These are phyloP conservation scores for Exophiala sp. DNA, from an alignment of 2,329 filamentous ascomycete genomes.

Conservation along the genomic window DNA sequence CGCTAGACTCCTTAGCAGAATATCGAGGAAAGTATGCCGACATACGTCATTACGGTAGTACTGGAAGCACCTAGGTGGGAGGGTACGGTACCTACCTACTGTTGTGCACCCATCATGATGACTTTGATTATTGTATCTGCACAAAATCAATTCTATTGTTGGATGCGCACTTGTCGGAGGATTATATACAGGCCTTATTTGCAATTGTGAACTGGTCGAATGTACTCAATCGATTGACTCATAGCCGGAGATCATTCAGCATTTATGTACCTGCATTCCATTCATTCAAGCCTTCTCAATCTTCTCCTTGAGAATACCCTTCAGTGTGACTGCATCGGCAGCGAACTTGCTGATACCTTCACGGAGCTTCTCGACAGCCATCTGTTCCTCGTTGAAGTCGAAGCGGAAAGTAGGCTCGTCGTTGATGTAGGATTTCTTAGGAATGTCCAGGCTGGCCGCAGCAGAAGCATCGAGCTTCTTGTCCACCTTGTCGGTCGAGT, in stretches of 20 bases:
- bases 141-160: too few species aligned
- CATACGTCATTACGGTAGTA: too few species aligned
- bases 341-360: slow-evolving; percentile 99
- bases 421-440: slow-evolving; percentile 86
- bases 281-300: slow-evolving; percentile 44
- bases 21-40: too few species aligned
- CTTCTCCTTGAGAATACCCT: slow-evolving; percentile 87
- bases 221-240: neutral
- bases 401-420: slow-evolving; percentile 91
- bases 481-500: slow-evolving; percentile 72
- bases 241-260: neutral
- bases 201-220: neutral
- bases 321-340: slow-evolving; percentile 88
- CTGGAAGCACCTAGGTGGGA: too few species aligned
- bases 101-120: too few species aligned
- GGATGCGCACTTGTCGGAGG: neutral
- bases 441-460: slow-evolving; percentile 64
- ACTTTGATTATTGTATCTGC: too few species aligned
- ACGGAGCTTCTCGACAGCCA: slow-evolving; percentile 98
- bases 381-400: slow-evolving; percentile 99
- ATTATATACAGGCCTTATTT: neutral
- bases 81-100: too few species aligned
- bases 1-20: too few species aligned
- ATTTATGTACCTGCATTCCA: neutral
- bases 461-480: slow-evolving; percentile 78